Evolutionary conservation across 805 yeast genomes (phyloP).

Genomic region (Candida multigemmis): DNA sequence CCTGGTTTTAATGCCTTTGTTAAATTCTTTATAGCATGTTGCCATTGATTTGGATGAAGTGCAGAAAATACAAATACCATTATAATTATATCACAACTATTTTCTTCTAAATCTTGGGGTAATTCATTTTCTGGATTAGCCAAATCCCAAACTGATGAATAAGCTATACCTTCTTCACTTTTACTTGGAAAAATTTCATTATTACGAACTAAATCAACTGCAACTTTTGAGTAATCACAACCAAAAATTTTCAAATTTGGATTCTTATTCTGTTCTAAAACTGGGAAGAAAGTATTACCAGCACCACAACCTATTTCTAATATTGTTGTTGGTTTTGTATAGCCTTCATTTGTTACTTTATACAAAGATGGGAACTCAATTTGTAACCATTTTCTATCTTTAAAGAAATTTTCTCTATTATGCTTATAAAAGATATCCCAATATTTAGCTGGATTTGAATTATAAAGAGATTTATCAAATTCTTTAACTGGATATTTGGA

Average conservation of each 20-base stretch:
- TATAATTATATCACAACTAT: slow-evolving; percentile 85
- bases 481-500: slow-evolving; percentile 79
- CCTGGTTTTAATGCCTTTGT: slow-evolving; percentile 80
- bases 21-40: slow-evolving; percentile 64
- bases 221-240: slow-evolving; percentile 83
- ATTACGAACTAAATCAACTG: slow-evolving; percentile 73
- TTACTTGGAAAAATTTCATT: slow-evolving; percentile 52
- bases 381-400: slow-evolving; percentile 92
- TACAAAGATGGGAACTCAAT: slow-evolving; percentile 86
- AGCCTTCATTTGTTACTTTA: slow-evolving; percentile 58
- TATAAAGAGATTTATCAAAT: slow-evolving; percentile 70
- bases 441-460: slow-evolving; percentile 80
- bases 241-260: slow-evolving; percentile 68
- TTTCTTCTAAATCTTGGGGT: slow-evolving; percentile 79
- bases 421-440: slow-evolving; percentile 94
- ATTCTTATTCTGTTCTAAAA: slow-evolving; percentile 74
- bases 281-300: slow-evolving; percentile 93
- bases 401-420: slow-evolving; percentile 88
- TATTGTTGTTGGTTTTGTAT: slow-evolving; percentile 62
- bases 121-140: slow-evolving; percentile 63
- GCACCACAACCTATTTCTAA: slow-evolving; percentile 98
- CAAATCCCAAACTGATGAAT: slow-evolving; percentile 92
- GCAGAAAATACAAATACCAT: slow-evolving; percentile 95
- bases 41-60: slow-evolving; percentile 87
- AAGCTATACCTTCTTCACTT: slow-evolving; percentile 41